phyloP scores from a whole-genome alignment of 257 asterid species.

The Solanum neorickii region DNA sequence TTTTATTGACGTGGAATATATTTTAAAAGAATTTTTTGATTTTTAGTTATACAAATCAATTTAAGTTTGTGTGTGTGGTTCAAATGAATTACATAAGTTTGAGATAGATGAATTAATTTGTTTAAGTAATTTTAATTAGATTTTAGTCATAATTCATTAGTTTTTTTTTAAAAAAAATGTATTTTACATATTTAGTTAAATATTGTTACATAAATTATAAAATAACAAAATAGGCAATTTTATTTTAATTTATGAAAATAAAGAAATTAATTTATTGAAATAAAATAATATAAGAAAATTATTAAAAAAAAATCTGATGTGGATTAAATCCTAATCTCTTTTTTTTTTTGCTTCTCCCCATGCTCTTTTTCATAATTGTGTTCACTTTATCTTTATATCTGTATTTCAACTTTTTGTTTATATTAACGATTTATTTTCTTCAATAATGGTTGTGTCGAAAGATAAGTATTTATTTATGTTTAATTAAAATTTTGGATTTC shows the following conservation, averaged over 20 bases:
- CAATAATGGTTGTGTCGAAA: rapidly evolving
- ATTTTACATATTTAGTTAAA: too few relatives aligned
- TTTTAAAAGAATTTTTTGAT: not conserved
- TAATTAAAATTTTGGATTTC: rapidly evolving
- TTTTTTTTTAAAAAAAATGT: too few relatives aligned
- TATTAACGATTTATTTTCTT: not conserved
- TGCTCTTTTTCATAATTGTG: not conserved
- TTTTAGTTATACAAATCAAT: too few relatives aligned
- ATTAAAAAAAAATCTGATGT: not conserved
- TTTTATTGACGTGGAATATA: not conserved
- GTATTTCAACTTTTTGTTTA: conserved; percentile 3
- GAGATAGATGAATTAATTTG: not conserved
- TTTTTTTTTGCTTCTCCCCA: conserved; percentile 7
- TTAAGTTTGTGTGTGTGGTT: too few relatives aligned
- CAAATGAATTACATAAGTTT: too few relatives aligned
- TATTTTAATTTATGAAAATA: too few relatives aligned
- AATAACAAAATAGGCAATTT: not conserved
- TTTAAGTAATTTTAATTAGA: too few relatives aligned
- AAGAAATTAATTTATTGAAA: not conserved
- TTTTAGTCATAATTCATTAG: too few relatives aligned
- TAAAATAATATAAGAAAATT: not conserved
- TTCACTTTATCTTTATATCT: conserved; percentile 24
- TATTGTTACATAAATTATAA: too few relatives aligned
- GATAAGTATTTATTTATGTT: rapidly evolving
- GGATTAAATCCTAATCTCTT: not conserved